These are phyloP conservation scores for Codiaeum variegatum DNA, from an alignment of 441 rosid species.

Conservation along the genomic window DNA sequence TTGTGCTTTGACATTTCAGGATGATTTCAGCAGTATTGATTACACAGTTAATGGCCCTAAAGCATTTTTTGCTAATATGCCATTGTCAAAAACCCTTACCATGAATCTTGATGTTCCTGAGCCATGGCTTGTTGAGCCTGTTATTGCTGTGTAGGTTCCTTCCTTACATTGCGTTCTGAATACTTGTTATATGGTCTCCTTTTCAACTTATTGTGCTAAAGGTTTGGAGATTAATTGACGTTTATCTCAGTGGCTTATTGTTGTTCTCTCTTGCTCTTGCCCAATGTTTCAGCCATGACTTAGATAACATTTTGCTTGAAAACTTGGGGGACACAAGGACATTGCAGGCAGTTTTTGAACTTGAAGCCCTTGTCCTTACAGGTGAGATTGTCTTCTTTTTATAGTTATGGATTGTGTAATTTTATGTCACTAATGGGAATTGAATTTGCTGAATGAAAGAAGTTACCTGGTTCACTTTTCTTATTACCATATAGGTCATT, in stretches of 20 bases:
- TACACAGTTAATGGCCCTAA: constrained; percentile 77
- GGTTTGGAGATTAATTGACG: not conserved
- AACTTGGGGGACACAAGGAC: constrained; percentile 97
- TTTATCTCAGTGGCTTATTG: not conserved
- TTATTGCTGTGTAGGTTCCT: constrained; percentile 85
- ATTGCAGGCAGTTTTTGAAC: constrained; percentile 95
- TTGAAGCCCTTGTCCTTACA: constrained; percentile 96
- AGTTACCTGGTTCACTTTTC: not conserved
- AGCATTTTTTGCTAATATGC: constrained; percentile 98
- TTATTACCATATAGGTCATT: constrained; percentile 60
- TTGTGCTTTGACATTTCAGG: constrained; percentile 53
- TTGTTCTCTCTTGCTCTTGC: constrained; percentile 22
- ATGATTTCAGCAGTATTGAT: constrained; percentile 81
- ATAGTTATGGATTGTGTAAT: constrained; percentile 15
- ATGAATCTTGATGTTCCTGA: constrained; percentile 99
- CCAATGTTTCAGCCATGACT: constrained; percentile 71
- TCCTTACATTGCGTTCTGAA: constrained; percentile 18
- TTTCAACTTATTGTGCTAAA: constrained; percentile 2
- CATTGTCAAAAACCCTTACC: constrained; percentile 94
- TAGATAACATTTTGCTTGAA: constrained; percentile 98
- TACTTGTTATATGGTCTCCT: not conserved
- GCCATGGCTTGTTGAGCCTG: constrained; percentile 99
- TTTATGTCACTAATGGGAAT: not conserved
- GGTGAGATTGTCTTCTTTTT: constrained; percentile 48
- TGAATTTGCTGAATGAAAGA: not conserved